Base-by-base conservation (phyloP, 805 yeast genomes). In the Nakazawaea sp. region DNA sequence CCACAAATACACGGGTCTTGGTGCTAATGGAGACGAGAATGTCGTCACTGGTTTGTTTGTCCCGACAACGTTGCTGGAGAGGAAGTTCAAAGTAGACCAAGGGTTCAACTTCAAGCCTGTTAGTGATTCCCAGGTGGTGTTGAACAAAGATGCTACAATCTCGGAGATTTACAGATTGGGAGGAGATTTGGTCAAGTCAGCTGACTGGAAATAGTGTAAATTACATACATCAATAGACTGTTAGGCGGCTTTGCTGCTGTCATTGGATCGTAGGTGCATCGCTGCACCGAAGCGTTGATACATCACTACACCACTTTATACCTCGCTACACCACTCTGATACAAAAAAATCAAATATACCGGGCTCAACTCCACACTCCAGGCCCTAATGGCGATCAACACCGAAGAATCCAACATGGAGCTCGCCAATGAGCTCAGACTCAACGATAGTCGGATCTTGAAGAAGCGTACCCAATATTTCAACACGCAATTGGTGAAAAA, bases 31-130 rank as follows among this genome's bases (percentile, higher is more conserved):
- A 7, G 36, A 43, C 12, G 65, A 65, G 36, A 77, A 78, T 47
- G 78, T 81, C 6, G 73, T 90, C 34, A 72, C 89, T 17, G 97
- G 97, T 2, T 60, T 92, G 33, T 79, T 90, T 62, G 76, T 82
- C 36, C 95, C 96, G 2, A 58, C 70, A 4, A 29, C 53, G 2
- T 69, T 72, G 27, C 58, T 73, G 43, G 72, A 73, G 43, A 72
- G 75, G 52, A 83, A 79, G 56, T 88, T 87, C 63, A 78, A 81
- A 49, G 95, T 82, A 17, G 85, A 82, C 45, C 56, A 83, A 42
- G 94, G 89, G 11, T 80, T 75, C 49, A 80, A 86, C 48, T 68
- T 80, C 40, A 68, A 72, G 51, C 94, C 95, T 1, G 75, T 62
- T 12, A 69, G 69, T 38, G 8, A 27, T 5, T 21, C 8, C 16